phyloP scores from a whole-genome alignment of 2,329 filamentous ascomycete species.

The Aspergillus bombycis region DNA sequence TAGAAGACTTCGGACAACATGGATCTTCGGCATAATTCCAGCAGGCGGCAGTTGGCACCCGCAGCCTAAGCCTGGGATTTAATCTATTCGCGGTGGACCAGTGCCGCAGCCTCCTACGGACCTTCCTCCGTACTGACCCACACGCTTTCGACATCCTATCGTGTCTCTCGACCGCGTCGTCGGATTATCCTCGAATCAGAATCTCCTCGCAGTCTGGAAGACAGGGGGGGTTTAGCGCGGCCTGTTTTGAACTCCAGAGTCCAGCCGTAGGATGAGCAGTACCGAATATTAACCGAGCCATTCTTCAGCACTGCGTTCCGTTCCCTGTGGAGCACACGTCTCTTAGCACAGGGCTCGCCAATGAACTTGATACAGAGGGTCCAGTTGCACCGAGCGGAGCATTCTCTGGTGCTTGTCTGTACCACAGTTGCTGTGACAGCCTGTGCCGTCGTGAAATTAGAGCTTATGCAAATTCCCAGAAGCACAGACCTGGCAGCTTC shows the following conservation, averaged over 20 bases:
- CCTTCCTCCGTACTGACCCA: not conserved
- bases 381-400: not conserved
- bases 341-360: not conserved
- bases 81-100: not conserved
- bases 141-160: not conserved
- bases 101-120: not conserved
- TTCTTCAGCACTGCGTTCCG: not conserved
- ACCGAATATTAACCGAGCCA: not conserved
- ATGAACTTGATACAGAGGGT: not conserved
- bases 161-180: not conserved
- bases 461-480: too few species aligned
- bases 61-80: not conserved
- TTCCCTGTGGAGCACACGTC: not conserved
- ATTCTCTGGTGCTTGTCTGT: not conserved
- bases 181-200: not conserved
- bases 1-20: not conserved
- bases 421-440: too few species aligned
- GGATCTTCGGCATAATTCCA: not conserved
- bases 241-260: not conserved
- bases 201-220: not conserved
- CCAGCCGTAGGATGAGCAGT: not conserved
- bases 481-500: too few species aligned
- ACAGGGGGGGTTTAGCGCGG: not conserved
- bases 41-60: not conserved
- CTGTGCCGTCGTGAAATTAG: too few species aligned